Conservation (phyloP, 2,329 filamentous ascomycete genomes). For the Cordyceps militaris region DNA sequence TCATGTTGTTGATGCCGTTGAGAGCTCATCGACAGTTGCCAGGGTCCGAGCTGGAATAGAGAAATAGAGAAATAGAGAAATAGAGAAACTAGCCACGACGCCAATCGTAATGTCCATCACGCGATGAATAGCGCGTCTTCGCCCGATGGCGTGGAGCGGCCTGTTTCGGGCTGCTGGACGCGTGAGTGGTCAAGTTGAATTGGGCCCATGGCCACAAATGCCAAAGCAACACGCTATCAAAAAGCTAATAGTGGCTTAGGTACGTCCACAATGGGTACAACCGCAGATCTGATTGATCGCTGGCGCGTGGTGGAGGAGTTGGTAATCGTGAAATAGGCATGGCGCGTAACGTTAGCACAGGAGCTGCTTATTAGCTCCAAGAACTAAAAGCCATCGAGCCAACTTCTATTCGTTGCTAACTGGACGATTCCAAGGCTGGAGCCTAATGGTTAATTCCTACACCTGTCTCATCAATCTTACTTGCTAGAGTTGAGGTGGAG, state of each 20-base stretch:
- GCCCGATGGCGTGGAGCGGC: not conserved
- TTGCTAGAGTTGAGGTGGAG: constrained; percentile 2
- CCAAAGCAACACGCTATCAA: not conserved
- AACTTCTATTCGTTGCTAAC: not conserved
- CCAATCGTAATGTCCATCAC: constrained; percentile 3
- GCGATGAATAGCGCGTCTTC: not conserved
- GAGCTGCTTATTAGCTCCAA: not conserved
- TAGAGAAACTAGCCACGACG: not conserved
- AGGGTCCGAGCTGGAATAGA: not conserved
- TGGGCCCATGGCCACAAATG: not conserved
- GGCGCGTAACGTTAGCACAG: not conserved
- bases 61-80: too few species aligned
- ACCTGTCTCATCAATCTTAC: not conserved
- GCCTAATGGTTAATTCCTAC: not conserved
- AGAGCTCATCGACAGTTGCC: not conserved
- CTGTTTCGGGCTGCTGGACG: not conserved
- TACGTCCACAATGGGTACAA: constrained; percentile 1
- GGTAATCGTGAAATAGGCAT: not conserved
- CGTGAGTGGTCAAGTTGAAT: not conserved
- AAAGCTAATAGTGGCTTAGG: not conserved
- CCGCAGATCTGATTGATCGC: constrained; percentile 6
- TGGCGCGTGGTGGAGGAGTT: constrained; percentile 1
- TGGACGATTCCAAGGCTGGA: not conserved
- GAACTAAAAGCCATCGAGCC: not conserved
- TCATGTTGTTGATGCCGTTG: not conserved